phyloP scores from a whole-genome alignment of 73 alveolate genomes.

The Paramecium octaurelia region DNA sequence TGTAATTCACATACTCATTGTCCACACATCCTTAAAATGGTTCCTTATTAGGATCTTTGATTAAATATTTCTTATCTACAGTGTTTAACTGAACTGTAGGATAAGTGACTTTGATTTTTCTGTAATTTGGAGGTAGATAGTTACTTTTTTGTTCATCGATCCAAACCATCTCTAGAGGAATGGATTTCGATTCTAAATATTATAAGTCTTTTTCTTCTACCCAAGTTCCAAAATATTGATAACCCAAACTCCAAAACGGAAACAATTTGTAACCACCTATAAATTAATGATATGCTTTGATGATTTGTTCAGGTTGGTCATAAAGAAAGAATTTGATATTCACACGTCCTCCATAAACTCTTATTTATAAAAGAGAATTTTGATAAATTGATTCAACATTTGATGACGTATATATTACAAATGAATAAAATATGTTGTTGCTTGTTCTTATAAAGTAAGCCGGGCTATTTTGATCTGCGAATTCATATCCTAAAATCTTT shows the following conservation, averaged over 20 bases:
- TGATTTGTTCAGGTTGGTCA: conserved; percentile 51
- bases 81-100: not conserved
- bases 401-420: not conserved
- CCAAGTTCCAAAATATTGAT: conserved; percentile 85
- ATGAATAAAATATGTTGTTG: not conserved
- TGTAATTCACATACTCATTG: not conserved
- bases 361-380: not conserved
- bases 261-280: conserved; percentile 68
- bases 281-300: conserved; percentile 49
- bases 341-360: conserved; percentile 44
- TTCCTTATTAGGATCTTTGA: not conserved
- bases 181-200: not conserved
- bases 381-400: not conserved
- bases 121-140: not conserved
- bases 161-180: not conserved
- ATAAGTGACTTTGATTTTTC: not conserved
- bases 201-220: not conserved
- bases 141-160: not conserved
- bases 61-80: not conserved
- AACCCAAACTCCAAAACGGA: conserved; percentile 80
- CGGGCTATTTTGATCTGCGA: not conserved
- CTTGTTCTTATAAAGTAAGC: not conserved
- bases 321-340: conserved; percentile 39
- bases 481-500: not conserved
- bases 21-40: conserved; percentile 8